phyloP scores from a whole-genome alignment of 169 alveolate genomes.

The Cryptosporidium viatorum region DNA sequence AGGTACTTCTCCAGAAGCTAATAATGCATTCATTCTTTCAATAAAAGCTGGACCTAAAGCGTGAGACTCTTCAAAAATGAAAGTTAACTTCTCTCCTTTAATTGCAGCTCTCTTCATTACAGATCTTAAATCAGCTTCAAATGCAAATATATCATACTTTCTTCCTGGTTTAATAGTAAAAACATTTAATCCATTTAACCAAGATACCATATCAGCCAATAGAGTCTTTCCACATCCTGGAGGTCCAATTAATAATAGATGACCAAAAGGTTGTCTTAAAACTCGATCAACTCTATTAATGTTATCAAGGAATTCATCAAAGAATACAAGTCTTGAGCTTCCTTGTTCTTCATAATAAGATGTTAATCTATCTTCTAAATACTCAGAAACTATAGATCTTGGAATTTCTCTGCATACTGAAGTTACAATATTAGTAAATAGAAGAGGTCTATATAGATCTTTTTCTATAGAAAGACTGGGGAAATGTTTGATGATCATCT shows the following conservation, averaged over 20 bases:
- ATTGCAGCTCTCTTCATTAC: slow-evolving; percentile 98
- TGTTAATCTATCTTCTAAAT: slow-evolving; percentile 84
- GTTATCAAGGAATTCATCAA: slow-evolving; percentile 95
- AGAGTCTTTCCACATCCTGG: slow-evolving; percentile 97
- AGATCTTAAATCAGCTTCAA: slow-evolving; percentile 96
- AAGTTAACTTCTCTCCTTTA: slow-evolving; percentile 96
- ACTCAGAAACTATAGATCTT: slow-evolving; percentile 66
- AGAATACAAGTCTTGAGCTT: slow-evolving; percentile 93
- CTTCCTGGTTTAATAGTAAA: slow-evolving; percentile 97
- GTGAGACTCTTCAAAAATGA: slow-evolving; percentile 97
- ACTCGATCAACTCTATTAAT: slow-evolving; percentile 97
- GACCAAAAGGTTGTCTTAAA: slow-evolving; percentile 97
- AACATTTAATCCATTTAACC: slow-evolving; percentile 95
- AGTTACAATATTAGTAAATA: slow-evolving; percentile 85
- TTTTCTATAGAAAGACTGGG: slow-evolving; percentile 79
- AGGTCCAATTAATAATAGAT: slow-evolving; percentile 94
- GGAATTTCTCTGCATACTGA: slow-evolving; percentile 26
- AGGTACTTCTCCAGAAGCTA: slow-evolving; percentile 99
- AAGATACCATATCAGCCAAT: slow-evolving; percentile 94
- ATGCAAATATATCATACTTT: slow-evolving; percentile 92
- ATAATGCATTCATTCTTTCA: slow-evolving; percentile 98
- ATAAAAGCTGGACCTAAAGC: slow-evolving; percentile 97
- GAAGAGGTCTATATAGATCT: slow-evolving; percentile 87
- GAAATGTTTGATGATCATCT: slow-evolving; percentile 87
- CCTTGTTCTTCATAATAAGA: slow-evolving; percentile 95